Evolutionary conservation across 106 monocot species (phyloP), one percentile per base, ranked within the genome.

Genomic region (Apostasia ramifera): DNA sequence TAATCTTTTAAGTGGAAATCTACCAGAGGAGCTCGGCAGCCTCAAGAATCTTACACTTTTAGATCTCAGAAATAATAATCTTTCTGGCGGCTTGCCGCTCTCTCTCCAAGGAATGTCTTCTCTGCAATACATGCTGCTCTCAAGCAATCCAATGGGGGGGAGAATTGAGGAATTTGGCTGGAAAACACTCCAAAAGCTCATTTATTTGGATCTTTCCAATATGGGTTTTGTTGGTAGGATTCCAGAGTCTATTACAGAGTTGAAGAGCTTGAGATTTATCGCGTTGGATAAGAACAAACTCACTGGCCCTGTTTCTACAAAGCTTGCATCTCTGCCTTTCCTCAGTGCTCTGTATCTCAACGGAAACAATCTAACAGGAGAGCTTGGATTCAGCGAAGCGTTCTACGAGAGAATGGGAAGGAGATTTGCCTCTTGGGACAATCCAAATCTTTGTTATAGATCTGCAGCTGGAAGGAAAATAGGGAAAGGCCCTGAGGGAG

Each of bases 401-500:
- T 88, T 88, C 64, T 83, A 78, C 6, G 39, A 42, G 49, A 83
- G 79, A 14, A 55, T 79, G 84, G 91, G 95, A 42, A 82, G 80
- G 74, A 86, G 95, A 45, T 91, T 95, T 73, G 83, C 88, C 51
- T 82, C 81, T 3, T 95, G 88, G 95, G 70, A 77, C 44, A 95
- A 95, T 55, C 86, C 86, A 38, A 70, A 74, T 44, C 80, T 95
- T 26, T 91, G 95, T 58, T 95, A 86, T 68, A 76, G 14, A 43
- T 63, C 54, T 40, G 79, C 13, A 47, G 64, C n/a, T 53, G 59
- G 37, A 48, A 53, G 53, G 10, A 41, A 48, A 8, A 66, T 52
- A 39, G 84, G 67, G 42, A 51, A 79, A 49, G 82, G 52, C n/a
- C 94, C 94, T 26, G 47, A 40, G 59, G 91, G 94, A 14, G 70